Base-by-base conservation (phyloP, 2,329 filamentous ascomycete genomes). In the Colletotrichum simmondsii region DNA sequence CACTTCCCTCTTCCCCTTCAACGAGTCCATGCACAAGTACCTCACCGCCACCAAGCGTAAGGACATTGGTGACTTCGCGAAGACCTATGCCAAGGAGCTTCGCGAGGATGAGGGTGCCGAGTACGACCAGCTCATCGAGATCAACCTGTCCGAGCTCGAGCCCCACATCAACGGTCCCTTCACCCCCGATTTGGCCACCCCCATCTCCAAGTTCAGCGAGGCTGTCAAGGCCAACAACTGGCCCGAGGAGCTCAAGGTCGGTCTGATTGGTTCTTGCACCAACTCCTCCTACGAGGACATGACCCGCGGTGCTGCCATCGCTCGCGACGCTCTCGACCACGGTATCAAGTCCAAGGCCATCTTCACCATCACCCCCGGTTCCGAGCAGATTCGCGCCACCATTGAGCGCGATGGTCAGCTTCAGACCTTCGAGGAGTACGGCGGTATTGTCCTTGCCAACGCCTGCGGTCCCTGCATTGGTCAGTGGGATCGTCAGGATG, bases 301-400 rank as follows among this genome's bases (percentile, higher is more conserved):
- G 92, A 91, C 89, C 79, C 94, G 97, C 77, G 95, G 93, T 77
- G 95, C 95, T 75, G 95, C 94, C 74, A 98, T 98, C 82, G 96
- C 94, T 76, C 92, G 92, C 78, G 95, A 98, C 83, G 97, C 97
- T 77, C 90, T 98, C 78, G 88, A 94, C 84, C 95, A 98, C 84
- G 97, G 97, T 75, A 80, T 99, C 82, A 98, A 98, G 91, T 90
- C 97, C 79, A 98, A 98, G 90, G 86, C 95, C 76, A 87, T 95
- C 76, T 98, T 98, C 89, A 96, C 94, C 76, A 94, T 99, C 78
- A 98, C 96, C 66, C 97, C 97, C 72, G 97, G 97, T 80, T 98
- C 95, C 62, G 97, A 99, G 88, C 97, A 98, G 86, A 97, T 98
- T 78, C 92, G 97, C 77, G 95, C 95, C 68, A 98, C 96, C 70